Evolutionary conservation across 2,329 filamentous ascomycete genomes (phyloP), one percentile per base, ranked within the genome.

Genomic region (Ascochyta rabiei): DNA sequence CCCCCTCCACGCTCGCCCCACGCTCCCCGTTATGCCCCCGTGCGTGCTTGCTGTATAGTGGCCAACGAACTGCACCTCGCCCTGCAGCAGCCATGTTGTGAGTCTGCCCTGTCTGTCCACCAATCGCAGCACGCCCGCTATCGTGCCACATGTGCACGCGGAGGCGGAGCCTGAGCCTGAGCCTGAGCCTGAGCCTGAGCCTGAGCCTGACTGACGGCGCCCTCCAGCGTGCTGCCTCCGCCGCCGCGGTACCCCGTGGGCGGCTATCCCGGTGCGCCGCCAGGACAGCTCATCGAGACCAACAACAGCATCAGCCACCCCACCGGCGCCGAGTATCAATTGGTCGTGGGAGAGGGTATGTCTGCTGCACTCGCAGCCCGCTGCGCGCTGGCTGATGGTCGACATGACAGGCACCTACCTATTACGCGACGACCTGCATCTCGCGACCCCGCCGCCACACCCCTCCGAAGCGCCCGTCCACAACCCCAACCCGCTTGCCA

Each of bases 361-460:
- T 66, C 31, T 16, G n/a, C 38, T 44, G 19, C 45, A 19, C 41
- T 21, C 15, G 26, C 15, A 38, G 24, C 35, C 30, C 33, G 40
- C 47, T 40, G 44, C 23, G 54, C 28, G 26, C 30, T 16, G 57
- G 48, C 62, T 68, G 33, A 68, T 57, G 16, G 47, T 56, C 56
- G 59, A 59, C 57, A 66, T 67, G 54, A 40, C 61, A 95, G 91
- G 93, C 69, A 93, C 90, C 57, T 99, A 99, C 71, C 83, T 90
- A 19, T 84, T 98, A 38, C 89, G 92, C 74, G 93, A 99, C 77
- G 91, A 96, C 73, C 80, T 99, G 24, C 89, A 92, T 64, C 87
- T 99, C 53, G 93, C 95, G 39, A 97, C 93, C 30, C 95, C 95
- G 52, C 93, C 93, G 60, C 93, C 93, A 13, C 95, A 99, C 77